These are phyloP conservation scores for Phoma herbarum DNA, from an alignment of 2,329 filamentous ascomycete species.

Conservation along the genomic window DNA sequence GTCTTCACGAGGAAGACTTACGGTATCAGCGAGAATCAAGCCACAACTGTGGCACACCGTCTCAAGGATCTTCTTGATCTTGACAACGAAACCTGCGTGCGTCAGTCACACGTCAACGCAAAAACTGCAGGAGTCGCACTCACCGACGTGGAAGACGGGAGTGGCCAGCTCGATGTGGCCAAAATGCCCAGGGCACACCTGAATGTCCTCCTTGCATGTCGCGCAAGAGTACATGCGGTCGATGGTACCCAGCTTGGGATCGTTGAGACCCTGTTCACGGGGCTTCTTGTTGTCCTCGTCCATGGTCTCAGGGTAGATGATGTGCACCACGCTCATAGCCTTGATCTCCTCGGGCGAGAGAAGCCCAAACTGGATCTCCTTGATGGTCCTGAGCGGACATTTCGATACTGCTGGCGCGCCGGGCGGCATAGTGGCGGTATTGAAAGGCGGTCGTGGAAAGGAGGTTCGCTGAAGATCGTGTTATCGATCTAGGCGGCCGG, in stretches of 20 bases:
- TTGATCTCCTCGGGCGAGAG: slow-evolving; percentile 99
- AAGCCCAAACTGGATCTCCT: slow-evolving; percentile 99
- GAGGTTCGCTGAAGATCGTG: slow-evolving; percentile 20
- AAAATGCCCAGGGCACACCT: slow-evolving; percentile 96
- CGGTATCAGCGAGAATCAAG: slow-evolving; percentile 96
- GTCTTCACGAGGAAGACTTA: slow-evolving; percentile 77
- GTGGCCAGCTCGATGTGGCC: slow-evolving; percentile 98
- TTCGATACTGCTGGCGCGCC: slow-evolving; percentile 77
- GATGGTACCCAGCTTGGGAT: slow-evolving; percentile 94
- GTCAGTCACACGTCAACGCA: slow-evolving; percentile 20
- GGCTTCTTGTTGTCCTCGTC: slow-evolving; percentile 93
- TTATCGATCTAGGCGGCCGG: slow-evolving; percentile 30
- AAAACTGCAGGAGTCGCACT: slow-evolving; percentile 41
- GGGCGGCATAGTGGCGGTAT: slow-evolving; percentile 73
- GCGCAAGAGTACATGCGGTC: slow-evolving; percentile 95
- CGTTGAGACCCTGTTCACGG: slow-evolving; percentile 90
- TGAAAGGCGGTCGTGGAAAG: slow-evolving; percentile 16
- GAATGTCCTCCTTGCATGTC: slow-evolving; percentile 94
- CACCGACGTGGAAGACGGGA: slow-evolving; percentile 88
- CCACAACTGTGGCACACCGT: slow-evolving; percentile 99
- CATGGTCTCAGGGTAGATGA: slow-evolving; percentile 99
- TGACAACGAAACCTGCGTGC: slow-evolving; percentile 85
- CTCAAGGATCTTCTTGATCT: slow-evolving; percentile 99
- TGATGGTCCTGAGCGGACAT: slow-evolving; percentile 89
- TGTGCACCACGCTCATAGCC: slow-evolving; percentile 95